Conservation (phyloP, 768 basidiomycete species). For the Sarcodon aspratus region DNA sequence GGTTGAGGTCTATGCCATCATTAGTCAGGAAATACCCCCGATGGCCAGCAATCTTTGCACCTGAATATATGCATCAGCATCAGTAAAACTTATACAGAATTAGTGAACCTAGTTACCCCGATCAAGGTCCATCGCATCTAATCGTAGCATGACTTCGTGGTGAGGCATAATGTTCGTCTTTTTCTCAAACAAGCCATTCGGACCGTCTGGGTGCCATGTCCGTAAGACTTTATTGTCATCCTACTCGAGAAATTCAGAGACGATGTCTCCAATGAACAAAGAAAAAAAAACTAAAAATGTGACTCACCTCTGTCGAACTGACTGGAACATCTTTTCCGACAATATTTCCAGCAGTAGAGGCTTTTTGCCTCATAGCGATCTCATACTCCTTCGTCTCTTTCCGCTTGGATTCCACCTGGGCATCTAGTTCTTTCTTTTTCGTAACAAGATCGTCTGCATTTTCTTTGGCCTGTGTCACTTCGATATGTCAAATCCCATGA, state of each 20-base stretch:
- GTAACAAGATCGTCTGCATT: slow-evolving; percentile 80
- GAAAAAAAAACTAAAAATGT: background rate
- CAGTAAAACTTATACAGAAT: background rate
- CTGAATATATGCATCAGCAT: slow-evolving; percentile 23
- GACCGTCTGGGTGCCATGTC: slow-evolving; percentile 81
- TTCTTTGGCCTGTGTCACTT: slow-evolving; percentile 65
- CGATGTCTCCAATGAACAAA: background rate
- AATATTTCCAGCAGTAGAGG: slow-evolving; percentile 81
- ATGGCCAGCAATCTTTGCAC: slow-evolving; percentile 89
- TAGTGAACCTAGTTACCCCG: slow-evolving; percentile 44
- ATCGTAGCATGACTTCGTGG: slow-evolving; percentile 86
- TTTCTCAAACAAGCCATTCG: slow-evolving; percentile 58
- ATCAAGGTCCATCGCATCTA: slow-evolving; percentile 96
- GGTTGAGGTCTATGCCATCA: slow-evolving; percentile 95
- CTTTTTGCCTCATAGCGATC: slow-evolving; percentile 66
- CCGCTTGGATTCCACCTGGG: slow-evolving; percentile 62
- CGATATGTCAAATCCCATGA: background rate
- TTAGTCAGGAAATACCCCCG: slow-evolving; percentile 93
- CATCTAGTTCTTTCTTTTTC: slow-evolving; percentile 78
- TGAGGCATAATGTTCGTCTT: slow-evolving; percentile 84
- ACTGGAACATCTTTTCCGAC: slow-evolving; percentile 82
- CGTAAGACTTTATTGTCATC: slow-evolving; percentile 81
- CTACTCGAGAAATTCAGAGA: slow-evolving; percentile 26
- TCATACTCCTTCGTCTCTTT: slow-evolving; percentile 74
- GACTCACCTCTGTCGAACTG: slow-evolving; percentile 74